Percentiles rank a stretch among this genome's conserved stretches.
phyloP scores from a whole-genome alignment of 805 yeast species.

The Kluyveromyces dobzhanskii region DNA sequence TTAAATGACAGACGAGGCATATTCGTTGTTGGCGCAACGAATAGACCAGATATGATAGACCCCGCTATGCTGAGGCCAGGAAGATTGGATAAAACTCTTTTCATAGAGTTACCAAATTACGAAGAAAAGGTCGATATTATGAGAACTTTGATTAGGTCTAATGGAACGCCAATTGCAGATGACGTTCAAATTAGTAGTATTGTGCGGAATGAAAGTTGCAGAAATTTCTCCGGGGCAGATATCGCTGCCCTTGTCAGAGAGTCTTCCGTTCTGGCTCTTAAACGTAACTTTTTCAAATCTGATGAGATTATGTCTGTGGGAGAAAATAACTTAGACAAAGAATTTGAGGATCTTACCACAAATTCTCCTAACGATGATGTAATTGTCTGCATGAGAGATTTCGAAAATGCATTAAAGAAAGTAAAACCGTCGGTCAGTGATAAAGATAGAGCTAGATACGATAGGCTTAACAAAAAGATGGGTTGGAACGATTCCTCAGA shows the following conservation, averaged over 20 bases:
- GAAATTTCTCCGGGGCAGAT: slow-evolving; percentile 95
- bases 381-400: slow-evolving; percentile 62
- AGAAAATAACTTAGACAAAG: slow-evolving; percentile 40
- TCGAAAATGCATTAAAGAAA: slow-evolving; percentile 57
- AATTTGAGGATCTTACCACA: slow-evolving; percentile 34
- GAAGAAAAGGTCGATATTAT: slow-evolving; percentile 77
- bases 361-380: slow-evolving; percentile 22
- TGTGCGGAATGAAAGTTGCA: slow-evolving; percentile 71
- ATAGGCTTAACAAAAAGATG: slow-evolving; percentile 60
- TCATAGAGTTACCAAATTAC: slow-evolving; percentile 78
- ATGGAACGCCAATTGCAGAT: slow-evolving; percentile 63
- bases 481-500: slow-evolving; percentile 48
- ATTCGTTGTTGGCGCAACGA: slow-evolving; percentile 93
- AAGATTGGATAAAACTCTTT: slow-evolving; percentile 84
- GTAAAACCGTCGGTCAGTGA: slow-evolving; percentile 91
- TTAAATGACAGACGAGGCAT: slow-evolving; percentile 87
- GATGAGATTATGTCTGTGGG: slow-evolving; percentile 36
- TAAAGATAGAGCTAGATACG: slow-evolving; percentile 70
- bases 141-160: slow-evolving; percentile 60
- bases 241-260: slow-evolving; percentile 85
- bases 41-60: slow-evolving; percentile 96
- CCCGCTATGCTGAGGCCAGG: slow-evolving; percentile 98
- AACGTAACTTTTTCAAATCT: slow-evolving; percentile 55
- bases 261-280: slow-evolving; percentile 84
- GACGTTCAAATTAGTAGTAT: slow-evolving; percentile 54